Evolutionary conservation across 768 basidiomycete genomes (phyloP).

Genomic region (Podaxis pistillaris): DNA sequence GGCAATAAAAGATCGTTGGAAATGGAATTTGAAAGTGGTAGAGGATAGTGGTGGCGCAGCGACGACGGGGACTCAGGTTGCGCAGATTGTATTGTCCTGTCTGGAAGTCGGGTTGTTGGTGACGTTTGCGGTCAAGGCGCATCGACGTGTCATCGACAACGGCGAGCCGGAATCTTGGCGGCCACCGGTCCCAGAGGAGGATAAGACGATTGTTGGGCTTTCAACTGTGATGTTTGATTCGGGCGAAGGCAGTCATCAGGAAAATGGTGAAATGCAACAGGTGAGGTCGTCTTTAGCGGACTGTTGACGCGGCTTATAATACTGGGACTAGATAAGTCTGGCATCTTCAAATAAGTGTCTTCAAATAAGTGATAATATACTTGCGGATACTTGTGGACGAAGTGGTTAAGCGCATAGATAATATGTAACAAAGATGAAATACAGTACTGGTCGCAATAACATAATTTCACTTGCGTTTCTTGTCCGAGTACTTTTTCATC

Average conservation of each 20-base stretch:
- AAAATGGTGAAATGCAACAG: neutral
- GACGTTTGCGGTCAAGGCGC: neutral
- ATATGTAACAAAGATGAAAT: neutral
- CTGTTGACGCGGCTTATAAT: neutral
- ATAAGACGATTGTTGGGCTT: neutral
- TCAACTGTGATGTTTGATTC: constrained; percentile 2
- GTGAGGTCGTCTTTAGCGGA: neutral
- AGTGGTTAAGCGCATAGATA: neutral
- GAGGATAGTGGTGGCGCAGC: neutral
- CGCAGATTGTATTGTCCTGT: neutral
- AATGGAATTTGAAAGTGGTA: neutral
- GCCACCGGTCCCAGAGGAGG: neutral
- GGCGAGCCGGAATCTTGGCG: constrained; percentile 4
- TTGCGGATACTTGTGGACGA: neutral
- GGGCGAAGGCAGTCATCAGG: neutral
- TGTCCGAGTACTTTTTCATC: constrained; percentile 34
- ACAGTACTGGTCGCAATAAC: neutral
- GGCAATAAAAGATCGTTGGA: neutral
- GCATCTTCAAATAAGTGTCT: neutral
- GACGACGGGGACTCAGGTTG: neutral
- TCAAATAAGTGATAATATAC: neutral
- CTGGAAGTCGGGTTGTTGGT: neutral
- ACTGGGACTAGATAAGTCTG: neutral
- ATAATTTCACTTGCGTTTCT: constrained; percentile 25
- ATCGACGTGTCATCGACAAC: neutral